A percentile compares a stretch with the other conserved stretches of the same genome.
Conservation (phyloP, 2,329 filamentous ascomycete species). For the Trichoderma brevicompactum region DNA sequence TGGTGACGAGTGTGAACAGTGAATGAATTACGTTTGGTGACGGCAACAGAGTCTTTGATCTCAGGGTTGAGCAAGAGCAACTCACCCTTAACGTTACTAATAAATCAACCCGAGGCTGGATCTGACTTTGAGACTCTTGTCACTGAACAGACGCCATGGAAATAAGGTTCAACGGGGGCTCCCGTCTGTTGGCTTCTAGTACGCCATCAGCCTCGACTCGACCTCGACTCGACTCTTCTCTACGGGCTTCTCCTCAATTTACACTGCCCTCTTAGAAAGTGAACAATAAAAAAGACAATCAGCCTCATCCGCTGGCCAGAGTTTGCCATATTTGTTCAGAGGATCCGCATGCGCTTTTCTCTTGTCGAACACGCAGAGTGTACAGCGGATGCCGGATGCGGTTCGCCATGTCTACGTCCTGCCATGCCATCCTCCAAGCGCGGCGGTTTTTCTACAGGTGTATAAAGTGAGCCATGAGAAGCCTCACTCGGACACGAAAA, state of each 20-base stretch:
- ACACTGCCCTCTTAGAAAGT: neutral
- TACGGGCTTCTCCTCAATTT: too few relatives aligned
- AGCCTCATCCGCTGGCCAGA: too few relatives aligned
- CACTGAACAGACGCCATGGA: neutral
- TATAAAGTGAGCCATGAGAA: conserved; percentile 12
- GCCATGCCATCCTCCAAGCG: neutral
- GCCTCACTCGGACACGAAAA: too few relatives aligned
- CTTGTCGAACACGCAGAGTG: neutral
- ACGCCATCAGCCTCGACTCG: conserved; percentile 1
- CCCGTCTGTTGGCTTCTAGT: neutral
- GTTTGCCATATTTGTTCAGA: neutral
- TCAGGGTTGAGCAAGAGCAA: neutral
- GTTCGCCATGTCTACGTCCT: conserved; percentile 10
- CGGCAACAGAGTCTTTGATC: neutral
- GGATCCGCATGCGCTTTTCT: neutral
- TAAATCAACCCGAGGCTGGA: too few relatives aligned
- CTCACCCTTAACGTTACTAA: neutral
- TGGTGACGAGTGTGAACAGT: neutral
- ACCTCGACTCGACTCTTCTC: neutral
- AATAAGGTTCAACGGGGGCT: neutral
- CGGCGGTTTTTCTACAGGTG: neutral
- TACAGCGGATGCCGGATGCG: conserved; percentile 13
- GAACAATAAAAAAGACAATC: neutral
- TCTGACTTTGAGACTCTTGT: neutral
- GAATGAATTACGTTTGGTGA: neutral